phyloP scores from a whole-genome alignment of 805 yeast species.

The Candida tallmaniae region DNA sequence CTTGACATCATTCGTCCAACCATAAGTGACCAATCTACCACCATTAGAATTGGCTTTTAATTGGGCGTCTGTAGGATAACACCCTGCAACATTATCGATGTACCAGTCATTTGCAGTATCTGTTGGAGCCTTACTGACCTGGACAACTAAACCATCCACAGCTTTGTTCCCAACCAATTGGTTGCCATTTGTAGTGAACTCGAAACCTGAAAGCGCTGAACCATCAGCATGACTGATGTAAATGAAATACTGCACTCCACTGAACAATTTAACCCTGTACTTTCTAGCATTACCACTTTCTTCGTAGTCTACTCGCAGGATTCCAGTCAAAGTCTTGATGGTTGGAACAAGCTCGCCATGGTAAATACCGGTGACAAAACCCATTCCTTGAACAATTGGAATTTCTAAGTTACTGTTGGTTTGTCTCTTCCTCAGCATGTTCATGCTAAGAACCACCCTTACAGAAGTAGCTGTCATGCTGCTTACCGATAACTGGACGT shows the following conservation, averaged over 20 bases:
- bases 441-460: conserved; percentile 13
- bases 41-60: conserved; percentile 45
- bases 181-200: conserved; percentile 13
- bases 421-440: conserved; percentile 31
- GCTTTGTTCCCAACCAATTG: conserved; percentile 36
- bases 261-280: conserved; percentile 48
- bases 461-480: conserved; percentile 13
- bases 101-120: conserved; percentile 25
- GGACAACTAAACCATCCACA: conserved; percentile 41
- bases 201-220: conserved; percentile 25
- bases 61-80: conserved; percentile 49
- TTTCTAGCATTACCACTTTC: conserved; percentile 40
- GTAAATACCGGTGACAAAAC: conserved; percentile 67
- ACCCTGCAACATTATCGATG: conserved; percentile 65
- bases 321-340: conserved; percentile 20
- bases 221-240: conserved; percentile 37
- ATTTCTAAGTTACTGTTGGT: conserved; percentile 49
- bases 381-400: conserved; percentile 53
- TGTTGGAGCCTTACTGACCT: conserved; percentile 27
- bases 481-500: conserved; percentile 2
- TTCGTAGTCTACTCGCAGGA: conserved; percentile 16
- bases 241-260: conserved; percentile 58
- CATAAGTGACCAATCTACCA: conserved; percentile 44
- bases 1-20: conserved; percentile 40
- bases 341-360: conserved; percentile 45